phyloP scores from a whole-genome alignment of 257 asterid genomes.

The Capsicum rhomboideum region DNA sequence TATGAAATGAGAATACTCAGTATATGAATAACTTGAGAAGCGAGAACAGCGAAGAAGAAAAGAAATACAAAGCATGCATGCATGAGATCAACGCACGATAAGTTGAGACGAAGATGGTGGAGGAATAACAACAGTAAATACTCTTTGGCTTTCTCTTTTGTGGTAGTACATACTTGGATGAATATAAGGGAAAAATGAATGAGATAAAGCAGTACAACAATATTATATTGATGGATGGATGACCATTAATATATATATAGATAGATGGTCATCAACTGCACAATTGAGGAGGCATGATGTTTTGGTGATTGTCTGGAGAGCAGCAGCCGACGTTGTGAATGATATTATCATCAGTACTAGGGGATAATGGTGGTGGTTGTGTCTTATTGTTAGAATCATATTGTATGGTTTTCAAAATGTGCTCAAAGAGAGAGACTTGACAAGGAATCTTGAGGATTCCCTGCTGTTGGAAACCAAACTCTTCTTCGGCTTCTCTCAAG shows the following conservation, averaged over 20 bases:
- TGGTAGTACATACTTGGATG: not conserved
- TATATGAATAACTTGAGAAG: not conserved
- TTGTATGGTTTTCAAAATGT: constrained; percentile 43
- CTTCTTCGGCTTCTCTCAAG: constrained; percentile 77
- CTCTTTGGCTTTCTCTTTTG: not conserved
- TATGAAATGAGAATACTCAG: not conserved
- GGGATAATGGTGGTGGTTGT: not conserved
- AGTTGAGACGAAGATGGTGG: not conserved
- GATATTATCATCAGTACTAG: not conserved
- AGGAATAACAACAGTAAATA: not conserved
- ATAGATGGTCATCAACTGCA: not conserved
- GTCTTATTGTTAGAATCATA: not conserved
- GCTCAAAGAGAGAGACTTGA: constrained; percentile 46
- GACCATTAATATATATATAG: too few species aligned
- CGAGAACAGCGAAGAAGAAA: not conserved
- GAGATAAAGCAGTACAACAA: not conserved
- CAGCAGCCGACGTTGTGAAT: not conserved
- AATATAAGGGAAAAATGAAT: not conserved
- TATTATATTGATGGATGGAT: not conserved
- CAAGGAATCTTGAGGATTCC: constrained; percentile 75
- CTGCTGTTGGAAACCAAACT: constrained; percentile 76
- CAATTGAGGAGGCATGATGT: not conserved
- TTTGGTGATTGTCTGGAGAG: constrained; percentile 1
- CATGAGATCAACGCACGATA: not conserved
- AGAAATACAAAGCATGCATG: not conserved